A percentile compares a stretch with the other conserved stretches of the same genome.
Evolutionary conservation across 257 asterid genomes (phyloP).

Genomic region (Fraxinus quadrangulata): DNA sequence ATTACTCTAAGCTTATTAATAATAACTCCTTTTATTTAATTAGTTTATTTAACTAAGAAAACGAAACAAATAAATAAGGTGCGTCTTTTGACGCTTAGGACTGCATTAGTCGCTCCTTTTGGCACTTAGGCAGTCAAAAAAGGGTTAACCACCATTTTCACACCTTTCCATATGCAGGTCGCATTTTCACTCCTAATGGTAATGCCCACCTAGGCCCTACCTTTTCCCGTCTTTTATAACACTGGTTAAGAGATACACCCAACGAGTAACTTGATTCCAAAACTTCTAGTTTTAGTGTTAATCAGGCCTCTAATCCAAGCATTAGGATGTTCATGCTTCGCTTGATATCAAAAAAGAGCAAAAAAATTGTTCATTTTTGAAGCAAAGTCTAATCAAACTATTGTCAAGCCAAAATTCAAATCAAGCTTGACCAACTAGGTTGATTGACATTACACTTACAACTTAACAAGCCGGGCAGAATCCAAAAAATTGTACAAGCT

Average conservation of each 20-base stretch:
- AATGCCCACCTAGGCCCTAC: too few relatives aligned
- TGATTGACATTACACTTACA: background rate
- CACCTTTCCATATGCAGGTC: too few relatives aligned
- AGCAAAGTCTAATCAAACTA: background rate
- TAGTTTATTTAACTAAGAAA: too few relatives aligned
- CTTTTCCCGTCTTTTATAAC: too few relatives aligned
- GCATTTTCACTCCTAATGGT: too few relatives aligned
- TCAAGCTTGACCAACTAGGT: background rate
- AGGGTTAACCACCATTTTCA: too few relatives aligned
- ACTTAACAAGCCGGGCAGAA: background rate
- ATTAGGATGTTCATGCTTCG: background rate
- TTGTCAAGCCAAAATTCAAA: background rate
- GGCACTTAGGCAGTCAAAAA: too few relatives aligned
- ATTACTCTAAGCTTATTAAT: too few relatives aligned
- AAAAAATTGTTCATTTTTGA: background rate
- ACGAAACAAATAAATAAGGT: too few relatives aligned
- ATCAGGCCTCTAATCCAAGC: background rate
- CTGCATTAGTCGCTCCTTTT: too few relatives aligned
- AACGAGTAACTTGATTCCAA: background rate
- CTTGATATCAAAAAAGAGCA: background rate
- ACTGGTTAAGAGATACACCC: background rate
- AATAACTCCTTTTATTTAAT: too few relatives aligned
- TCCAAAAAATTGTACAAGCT: background rate
- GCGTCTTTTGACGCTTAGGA: too few relatives aligned
- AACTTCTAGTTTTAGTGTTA: background rate